A percentile compares a stretch with the other conserved stretches of the same genome.
phyloP scores from a whole-genome alignment of 495 filamentous ascomycete genomes.

The Tuber aestivum region DNA sequence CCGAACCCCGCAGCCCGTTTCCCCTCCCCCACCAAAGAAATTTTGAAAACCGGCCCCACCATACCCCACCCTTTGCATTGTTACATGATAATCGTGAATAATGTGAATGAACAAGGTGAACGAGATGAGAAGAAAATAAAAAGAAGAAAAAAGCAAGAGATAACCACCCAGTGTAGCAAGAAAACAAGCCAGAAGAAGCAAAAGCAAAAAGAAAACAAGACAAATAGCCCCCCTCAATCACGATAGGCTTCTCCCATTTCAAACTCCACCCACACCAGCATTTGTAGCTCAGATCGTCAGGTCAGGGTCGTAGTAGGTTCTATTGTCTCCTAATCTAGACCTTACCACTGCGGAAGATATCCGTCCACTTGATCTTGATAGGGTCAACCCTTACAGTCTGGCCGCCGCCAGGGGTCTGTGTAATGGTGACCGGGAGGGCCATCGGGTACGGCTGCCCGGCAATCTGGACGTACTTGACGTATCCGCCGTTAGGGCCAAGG shows the following conservation, averaged over 20 bases:
- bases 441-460: constrained; percentile 40
- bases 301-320: not conserved
- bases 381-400: constrained; percentile 38
- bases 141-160: not conserved
- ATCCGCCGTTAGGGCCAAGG: constrained; percentile 20
- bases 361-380: constrained; percentile 40
- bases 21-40: not conserved
- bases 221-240: not conserved
- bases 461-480: constrained; percentile 38
- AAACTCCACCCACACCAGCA: not conserved
- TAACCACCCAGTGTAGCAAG: constrained; percentile 1
- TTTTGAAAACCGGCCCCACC: not conserved
- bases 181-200: not conserved
- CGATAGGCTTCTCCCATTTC: not conserved
- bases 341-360: constrained; percentile 33
- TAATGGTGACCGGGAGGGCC: constrained; percentile 39
- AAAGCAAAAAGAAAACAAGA: not conserved
- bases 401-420: constrained; percentile 37
- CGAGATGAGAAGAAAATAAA: not conserved
- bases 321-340: constrained; percentile 16
- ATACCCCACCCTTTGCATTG: not conserved
- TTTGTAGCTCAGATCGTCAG: constrained; percentile 1
- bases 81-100: constrained; percentile 2
- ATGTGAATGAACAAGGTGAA: not conserved
- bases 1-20: not conserved